Evolutionary conservation across 495 filamentous ascomycete species (phyloP).

Genomic region (Tuber melanosporum): DNA sequence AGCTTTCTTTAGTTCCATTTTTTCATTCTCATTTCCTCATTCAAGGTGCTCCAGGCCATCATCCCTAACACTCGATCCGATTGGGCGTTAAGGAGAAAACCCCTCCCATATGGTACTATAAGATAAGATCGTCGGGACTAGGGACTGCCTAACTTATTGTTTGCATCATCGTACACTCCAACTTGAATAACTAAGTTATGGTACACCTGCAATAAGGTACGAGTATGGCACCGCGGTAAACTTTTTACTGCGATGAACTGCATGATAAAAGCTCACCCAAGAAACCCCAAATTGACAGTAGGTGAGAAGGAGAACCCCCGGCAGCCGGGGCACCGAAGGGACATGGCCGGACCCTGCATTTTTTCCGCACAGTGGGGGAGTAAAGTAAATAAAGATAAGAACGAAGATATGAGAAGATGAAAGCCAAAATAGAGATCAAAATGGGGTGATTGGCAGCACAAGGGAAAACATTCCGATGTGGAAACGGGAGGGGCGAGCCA

Average conservation of each 20-base stretch:
- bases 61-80: neutral
- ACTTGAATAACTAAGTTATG: neutral
- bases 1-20: neutral
- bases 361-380: slow-evolving; percentile 8
- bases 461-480: neutral
- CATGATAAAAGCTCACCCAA: neutral
- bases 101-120: neutral
- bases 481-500: neutral
- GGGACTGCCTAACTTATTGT: neutral
- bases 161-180: neutral
- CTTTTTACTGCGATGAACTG: neutral
- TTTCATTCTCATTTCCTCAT: neutral
- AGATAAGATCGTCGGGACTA: neutral
- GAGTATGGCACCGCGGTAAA: neutral
- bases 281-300: neutral
- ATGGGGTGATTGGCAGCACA: neutral
- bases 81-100: neutral
- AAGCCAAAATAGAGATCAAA: slow-evolving; percentile 9
- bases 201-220: neutral
- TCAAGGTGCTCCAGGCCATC: neutral
- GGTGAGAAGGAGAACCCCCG: neutral
- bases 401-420: neutral
- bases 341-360: slow-evolving; percentile 16
- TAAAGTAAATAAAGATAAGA: slow-evolving; percentile 7
- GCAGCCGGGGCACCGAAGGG: slow-evolving; percentile 6